A percentile compares a stretch with the other conserved stretches of the same genome.
These are phyloP conservation scores for Podospora anserina DNA, from an alignment of 495 filamentous ascomycete genomes.

Conservation along the genomic window DNA sequence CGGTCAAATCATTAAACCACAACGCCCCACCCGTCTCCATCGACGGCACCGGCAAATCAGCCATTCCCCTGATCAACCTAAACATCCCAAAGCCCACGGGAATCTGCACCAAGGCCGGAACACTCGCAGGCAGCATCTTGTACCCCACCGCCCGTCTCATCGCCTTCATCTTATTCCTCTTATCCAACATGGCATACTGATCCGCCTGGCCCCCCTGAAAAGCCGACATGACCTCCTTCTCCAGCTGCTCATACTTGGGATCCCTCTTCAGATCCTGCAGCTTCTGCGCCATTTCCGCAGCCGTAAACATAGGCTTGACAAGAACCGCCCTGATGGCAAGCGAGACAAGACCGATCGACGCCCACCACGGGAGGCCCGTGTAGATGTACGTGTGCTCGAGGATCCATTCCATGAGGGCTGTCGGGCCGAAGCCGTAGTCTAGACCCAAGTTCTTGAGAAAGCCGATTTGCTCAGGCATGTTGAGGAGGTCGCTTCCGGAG, in stretches of 20 bases:
- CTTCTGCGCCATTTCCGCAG: conserved; percentile 57
- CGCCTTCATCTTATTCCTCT: conserved; percentile 43
- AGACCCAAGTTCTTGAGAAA: conserved; percentile 79
- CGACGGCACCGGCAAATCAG: conserved; percentile 72
- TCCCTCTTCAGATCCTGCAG: conserved; percentile 49
- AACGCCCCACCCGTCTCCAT: conserved; percentile 62
- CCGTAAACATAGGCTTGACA: conserved; percentile 59
- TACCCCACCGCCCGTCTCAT: conserved; percentile 56
- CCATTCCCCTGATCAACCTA: conserved; percentile 71
- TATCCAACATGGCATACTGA: conserved; percentile 37
- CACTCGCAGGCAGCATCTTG: conserved; percentile 42
- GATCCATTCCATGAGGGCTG: conserved; percentile 62
- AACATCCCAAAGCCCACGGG: conserved; percentile 78
- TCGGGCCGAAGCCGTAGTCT: conserved; percentile 79
- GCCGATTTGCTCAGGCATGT: conserved; percentile 70
- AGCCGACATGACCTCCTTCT: conserved; percentile 30
- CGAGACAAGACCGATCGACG: conserved; percentile 61
- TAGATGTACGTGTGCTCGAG: conserved; percentile 81
- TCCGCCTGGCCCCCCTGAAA: conserved; percentile 49
- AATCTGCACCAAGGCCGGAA: conserved; percentile 61
- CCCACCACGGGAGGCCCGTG: conserved; percentile 76
- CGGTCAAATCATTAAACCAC: conserved; percentile 80
- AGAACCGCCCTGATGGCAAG: conserved; percentile 61
- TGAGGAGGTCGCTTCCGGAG: conserved; percentile 42
- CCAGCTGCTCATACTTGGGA: conserved; percentile 50